A percentile compares a stretch with the other conserved stretches of the same genome.
Evolutionary conservation across 2,329 filamentous ascomycete genomes (phyloP).

Genomic region (Tolypocladium guangdongense): DNA sequence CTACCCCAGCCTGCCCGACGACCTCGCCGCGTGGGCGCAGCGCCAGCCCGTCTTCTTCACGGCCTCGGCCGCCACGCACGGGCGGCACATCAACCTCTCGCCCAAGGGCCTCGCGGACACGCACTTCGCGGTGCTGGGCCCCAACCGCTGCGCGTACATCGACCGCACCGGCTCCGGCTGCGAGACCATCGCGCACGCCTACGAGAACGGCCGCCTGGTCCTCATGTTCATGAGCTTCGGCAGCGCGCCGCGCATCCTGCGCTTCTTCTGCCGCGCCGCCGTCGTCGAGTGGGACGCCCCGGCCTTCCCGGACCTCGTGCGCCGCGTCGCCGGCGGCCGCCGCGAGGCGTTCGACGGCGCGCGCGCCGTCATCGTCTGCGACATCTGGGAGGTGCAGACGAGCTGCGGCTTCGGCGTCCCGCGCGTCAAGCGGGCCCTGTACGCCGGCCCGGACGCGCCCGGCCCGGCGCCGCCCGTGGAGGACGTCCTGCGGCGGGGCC

Average conservation of each 20-base stretch:
- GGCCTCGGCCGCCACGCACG: constrained; percentile 57
- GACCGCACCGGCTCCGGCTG: constrained; percentile 65
- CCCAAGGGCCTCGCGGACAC: constrained; percentile 57
- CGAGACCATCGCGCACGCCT: constrained; percentile 65
- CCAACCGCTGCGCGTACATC: constrained; percentile 55
- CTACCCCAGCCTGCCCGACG: constrained; percentile 40
- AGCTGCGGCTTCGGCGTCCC: constrained; percentile 58
- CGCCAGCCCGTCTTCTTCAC: constrained; percentile 66
- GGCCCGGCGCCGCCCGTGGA: constrained; percentile 10
- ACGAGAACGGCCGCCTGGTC: constrained; percentile 67
- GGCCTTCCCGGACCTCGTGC: constrained; percentile 37
- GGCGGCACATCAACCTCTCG: constrained; percentile 62
- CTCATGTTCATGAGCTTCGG: constrained; percentile 64
- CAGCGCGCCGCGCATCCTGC: constrained; percentile 46
- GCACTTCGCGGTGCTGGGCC: constrained; percentile 50
- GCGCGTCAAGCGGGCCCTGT: constrained; percentile 30
- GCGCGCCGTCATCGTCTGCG: constrained; percentile 48
- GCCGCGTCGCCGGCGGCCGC: constrained; percentile 23
- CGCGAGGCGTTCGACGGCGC: constrained; percentile 33
- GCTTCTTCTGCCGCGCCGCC: constrained; percentile 48
- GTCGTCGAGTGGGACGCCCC: constrained; percentile 50
- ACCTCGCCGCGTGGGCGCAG: constrained; percentile 53
- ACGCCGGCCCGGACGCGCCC: constrained; percentile 12
- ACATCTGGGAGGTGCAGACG: constrained; percentile 56
- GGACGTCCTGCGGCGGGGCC: constrained; percentile 14